phyloP scores from a whole-genome alignment of 2,329 filamentous ascomycete genomes.

The Calonectria henricotiae region DNA sequence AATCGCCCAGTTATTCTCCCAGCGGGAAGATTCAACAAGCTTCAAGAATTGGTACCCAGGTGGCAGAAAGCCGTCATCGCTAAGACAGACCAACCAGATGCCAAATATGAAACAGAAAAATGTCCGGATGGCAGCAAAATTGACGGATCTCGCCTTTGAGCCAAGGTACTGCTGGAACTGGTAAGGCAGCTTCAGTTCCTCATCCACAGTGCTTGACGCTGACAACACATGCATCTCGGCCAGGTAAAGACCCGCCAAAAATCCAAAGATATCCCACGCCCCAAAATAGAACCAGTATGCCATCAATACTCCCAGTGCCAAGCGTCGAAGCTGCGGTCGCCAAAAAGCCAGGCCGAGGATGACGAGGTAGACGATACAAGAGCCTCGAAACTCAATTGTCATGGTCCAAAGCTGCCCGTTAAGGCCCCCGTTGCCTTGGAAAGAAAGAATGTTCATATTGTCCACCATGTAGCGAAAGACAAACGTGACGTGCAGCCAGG shows the following conservation, averaged over 20 bases:
- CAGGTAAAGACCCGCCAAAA: conserved; percentile 36
- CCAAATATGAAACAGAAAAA: conserved; percentile 30
- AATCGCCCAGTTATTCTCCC: conserved; percentile 36
- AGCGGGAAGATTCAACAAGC: conserved; percentile 30
- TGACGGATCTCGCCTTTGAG: conserved; percentile 12
- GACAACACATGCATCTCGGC: conserved; percentile 35
- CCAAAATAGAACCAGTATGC: conserved; percentile 40
- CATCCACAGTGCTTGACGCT: neutral
- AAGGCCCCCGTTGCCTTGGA: conserved; percentile 35
- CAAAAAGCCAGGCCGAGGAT: conserved; percentile 33
- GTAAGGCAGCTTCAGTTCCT: conserved; percentile 29
- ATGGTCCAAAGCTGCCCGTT: conserved; percentile 40
- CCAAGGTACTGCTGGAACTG: conserved; percentile 15
- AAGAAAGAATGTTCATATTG: conserved; percentile 34
- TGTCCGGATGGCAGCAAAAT: conserved; percentile 23
- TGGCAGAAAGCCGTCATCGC: conserved; percentile 32
- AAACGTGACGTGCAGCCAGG: conserved; percentile 36
- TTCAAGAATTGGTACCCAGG: conserved; percentile 36
- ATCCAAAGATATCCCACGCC: conserved; percentile 32
- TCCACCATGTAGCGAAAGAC: conserved; percentile 41
- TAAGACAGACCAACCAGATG: conserved; percentile 37
- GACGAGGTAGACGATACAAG: conserved; percentile 36
- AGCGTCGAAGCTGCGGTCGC: conserved; percentile 28
- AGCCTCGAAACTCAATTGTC: conserved; percentile 37
- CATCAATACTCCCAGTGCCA: conserved; percentile 30